These are phyloP conservation scores for Friedmanniomyces simplex DNA, from an alignment of 495 filamentous ascomycete genomes.

Conservation along the genomic window DNA sequence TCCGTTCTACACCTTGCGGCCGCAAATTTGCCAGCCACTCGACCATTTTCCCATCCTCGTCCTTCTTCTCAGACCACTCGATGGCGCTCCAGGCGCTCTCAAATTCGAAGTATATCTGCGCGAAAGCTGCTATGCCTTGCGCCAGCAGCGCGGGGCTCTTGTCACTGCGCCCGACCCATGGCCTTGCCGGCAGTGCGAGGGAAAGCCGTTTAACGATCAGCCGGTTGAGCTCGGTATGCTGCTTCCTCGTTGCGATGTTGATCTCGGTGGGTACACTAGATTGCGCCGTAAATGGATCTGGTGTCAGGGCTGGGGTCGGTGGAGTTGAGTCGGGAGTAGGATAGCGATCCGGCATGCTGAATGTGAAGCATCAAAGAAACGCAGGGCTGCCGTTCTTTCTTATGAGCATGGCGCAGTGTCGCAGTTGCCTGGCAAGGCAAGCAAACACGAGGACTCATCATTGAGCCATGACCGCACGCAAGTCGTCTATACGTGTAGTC, in stretches of 20 bases:
- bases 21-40: slow-evolving; percentile 21
- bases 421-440: background rate
- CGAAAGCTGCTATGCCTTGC: slow-evolving; percentile 35
- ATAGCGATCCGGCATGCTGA: background rate
- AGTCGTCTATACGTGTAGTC: background rate
- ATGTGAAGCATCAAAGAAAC: background rate
- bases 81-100: slow-evolving; percentile 30
- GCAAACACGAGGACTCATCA: background rate
- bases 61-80: background rate
- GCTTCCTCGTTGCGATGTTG: slow-evolving; percentile 27
- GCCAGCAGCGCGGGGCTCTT: slow-evolving; percentile 29
- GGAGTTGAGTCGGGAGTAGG: slow-evolving; percentile 3
- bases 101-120: slow-evolving; percentile 38
- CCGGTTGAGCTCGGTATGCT: slow-evolving; percentile 39
- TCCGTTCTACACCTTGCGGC: slow-evolving; percentile 22
- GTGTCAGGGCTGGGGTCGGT: background rate
- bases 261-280: slow-evolving; percentile 13
- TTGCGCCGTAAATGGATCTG: background rate
- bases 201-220: slow-evolving; percentile 39
- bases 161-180: slow-evolving; percentile 10
- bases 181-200: slow-evolving; percentile 34
- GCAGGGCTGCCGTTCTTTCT: background rate
- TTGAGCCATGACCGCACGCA: background rate
- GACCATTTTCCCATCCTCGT: background rate
- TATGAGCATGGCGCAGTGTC: background rate